A percentile compares a stretch with the other conserved stretches of the same genome.
Conservation (phyloP, 2,329 filamentous ascomycete genomes). For the Penicillium palitans region DNA sequence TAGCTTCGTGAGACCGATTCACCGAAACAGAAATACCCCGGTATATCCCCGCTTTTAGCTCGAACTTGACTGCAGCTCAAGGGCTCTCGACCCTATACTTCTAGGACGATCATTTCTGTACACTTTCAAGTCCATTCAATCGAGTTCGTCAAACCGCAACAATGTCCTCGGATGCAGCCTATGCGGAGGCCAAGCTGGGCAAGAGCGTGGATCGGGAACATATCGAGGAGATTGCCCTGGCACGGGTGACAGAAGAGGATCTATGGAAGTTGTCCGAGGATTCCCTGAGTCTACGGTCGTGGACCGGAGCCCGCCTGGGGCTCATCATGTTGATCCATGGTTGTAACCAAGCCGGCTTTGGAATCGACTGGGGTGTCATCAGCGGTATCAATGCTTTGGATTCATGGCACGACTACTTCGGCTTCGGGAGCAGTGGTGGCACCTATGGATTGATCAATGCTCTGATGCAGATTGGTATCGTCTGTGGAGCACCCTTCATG, state of each 20-base stretch:
- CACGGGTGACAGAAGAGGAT: conserved; percentile 50
- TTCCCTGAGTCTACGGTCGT: conserved; percentile 44
- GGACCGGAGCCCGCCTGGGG: conserved; percentile 44
- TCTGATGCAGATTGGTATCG: conserved; percentile 50
- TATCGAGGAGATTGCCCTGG: conserved; percentile 49
- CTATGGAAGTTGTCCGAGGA: conserved; percentile 45
- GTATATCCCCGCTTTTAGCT: background rate
- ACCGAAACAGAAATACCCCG: conserved; percentile 14
- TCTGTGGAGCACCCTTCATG: conserved; percentile 53
- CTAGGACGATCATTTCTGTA: background rate
- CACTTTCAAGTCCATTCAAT: background rate
- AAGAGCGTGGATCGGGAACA: conserved; percentile 23
- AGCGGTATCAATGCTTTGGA: conserved; percentile 48
- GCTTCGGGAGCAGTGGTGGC: conserved; percentile 43
- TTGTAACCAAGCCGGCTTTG: conserved; percentile 51
- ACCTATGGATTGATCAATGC: conserved; percentile 50
- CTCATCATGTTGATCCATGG: conserved; percentile 50
- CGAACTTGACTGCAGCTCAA: background rate
- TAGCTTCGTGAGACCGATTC: background rate
- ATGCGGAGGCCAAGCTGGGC: conserved; percentile 5
- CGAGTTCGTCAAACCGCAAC: background rate
- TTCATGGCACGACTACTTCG: conserved; percentile 49
- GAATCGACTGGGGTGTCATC: conserved; percentile 54
- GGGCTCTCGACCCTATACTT: background rate
- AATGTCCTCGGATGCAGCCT: conserved; percentile 7